Conservation (phyloP, 352 stramenopile genomes). For the Paralagenidium karlingii region DNA sequence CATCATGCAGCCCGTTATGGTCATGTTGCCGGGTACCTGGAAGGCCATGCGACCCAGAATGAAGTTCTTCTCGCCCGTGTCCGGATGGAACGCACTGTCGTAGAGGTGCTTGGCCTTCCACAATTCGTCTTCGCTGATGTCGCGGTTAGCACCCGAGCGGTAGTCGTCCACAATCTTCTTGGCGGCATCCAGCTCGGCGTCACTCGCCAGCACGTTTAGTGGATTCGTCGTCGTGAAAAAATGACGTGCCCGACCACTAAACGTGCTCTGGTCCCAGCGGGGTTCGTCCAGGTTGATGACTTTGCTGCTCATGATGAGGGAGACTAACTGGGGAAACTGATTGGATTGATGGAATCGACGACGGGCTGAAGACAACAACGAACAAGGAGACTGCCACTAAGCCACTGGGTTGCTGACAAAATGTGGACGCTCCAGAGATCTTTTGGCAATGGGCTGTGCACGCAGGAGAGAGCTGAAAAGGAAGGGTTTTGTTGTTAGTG, state of each 20-base stretch:
- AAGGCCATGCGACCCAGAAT: slow-evolving; percentile 77
- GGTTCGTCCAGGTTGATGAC: slow-evolving; percentile 48
- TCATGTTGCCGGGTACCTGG: slow-evolving; percentile 83
- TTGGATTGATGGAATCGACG: no score
- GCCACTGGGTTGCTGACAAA: no score
- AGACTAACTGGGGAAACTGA: no score
- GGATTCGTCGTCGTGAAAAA: slow-evolving; percentile 85
- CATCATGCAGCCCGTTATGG: slow-evolving; percentile 82
- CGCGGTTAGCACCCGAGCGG: slow-evolving; percentile 16
- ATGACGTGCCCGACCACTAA: slow-evolving; percentile 58
- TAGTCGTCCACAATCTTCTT: slow-evolving; percentile 66
- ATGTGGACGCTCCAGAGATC: no score
- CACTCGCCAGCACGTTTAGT: slow-evolving; percentile 60
- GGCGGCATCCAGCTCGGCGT: slow-evolving; percentile 58
- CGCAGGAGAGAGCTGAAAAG: no score
- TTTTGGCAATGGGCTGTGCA: no score
- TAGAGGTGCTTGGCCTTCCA: slow-evolving; percentile 80
- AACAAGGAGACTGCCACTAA: no score
- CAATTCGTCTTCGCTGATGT: slow-evolving; percentile 50
- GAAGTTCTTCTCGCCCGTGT: slow-evolving; percentile 85
- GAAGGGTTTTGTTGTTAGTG: no score
- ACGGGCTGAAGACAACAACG: no score
- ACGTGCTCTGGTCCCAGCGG: slow-evolving; percentile 77
- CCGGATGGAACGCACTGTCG: slow-evolving; percentile 81
- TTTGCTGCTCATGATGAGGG: no score